Percentiles rank a stretch among this genome's conserved stretches.
These are phyloP conservation scores for Penicillium italicum DNA, from an alignment of 2,329 filamentous ascomycete species.

Conservation along the genomic window DNA sequence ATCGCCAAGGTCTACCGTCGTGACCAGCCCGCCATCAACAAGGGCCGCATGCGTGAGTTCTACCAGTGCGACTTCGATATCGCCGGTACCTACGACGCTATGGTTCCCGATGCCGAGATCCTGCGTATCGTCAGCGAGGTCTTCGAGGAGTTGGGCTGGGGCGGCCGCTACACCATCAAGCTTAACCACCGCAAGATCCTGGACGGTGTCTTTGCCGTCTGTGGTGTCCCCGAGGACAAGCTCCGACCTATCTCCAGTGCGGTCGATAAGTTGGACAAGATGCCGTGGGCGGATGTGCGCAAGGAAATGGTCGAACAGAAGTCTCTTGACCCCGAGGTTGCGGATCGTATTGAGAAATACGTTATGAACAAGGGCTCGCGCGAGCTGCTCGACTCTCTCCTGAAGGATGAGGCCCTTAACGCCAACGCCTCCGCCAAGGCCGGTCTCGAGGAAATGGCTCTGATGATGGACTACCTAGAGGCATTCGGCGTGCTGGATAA, in stretches of 20 bases:
- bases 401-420: slow-evolving; percentile 63
- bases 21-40: slow-evolving; percentile 81
- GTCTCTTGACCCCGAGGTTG: slow-evolving; percentile 69
- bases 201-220: slow-evolving; percentile 87
- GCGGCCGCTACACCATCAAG: slow-evolving; percentile 77
- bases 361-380: slow-evolving; percentile 72
- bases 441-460: slow-evolving; percentile 74
- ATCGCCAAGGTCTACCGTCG: slow-evolving; percentile 87
- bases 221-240: slow-evolving; percentile 81
- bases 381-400: slow-evolving; percentile 69
- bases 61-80: slow-evolving; percentile 98
- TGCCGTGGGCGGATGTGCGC: slow-evolving; percentile 82
- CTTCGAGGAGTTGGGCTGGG: slow-evolving; percentile 74
- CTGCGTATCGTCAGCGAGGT: slow-evolving; percentile 80
- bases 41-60: slow-evolving; percentile 91
- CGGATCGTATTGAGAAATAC: slow-evolving; percentile 82
- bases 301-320: slow-evolving; percentile 94
- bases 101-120: slow-evolving; percentile 90
- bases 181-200: slow-evolving; percentile 93
- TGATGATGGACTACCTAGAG: slow-evolving; percentile 78
- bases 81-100: slow-evolving; percentile 78
- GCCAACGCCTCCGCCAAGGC: slow-evolving; percentile 72
- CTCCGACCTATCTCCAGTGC: slow-evolving; percentile 86
- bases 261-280: slow-evolving; percentile 94
- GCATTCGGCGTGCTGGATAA: slow-evolving; percentile 68